Evolutionary conservation across 2,329 filamentous ascomycete species (phyloP).

Genomic region (Meredithiella fracta): DNA sequence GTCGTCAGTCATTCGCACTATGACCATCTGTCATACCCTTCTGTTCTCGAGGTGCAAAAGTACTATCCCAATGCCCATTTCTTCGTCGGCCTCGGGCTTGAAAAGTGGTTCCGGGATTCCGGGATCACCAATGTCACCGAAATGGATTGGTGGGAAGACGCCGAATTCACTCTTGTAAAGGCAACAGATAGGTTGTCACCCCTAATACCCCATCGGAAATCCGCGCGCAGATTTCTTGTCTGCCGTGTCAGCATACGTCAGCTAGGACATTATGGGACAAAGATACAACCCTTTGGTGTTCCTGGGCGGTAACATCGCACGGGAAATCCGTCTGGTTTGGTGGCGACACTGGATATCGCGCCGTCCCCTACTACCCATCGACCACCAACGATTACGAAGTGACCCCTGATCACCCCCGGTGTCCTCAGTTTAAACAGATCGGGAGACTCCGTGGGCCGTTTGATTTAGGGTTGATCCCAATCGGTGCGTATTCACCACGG

Average conservation of each 20-base stretch:
- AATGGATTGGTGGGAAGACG: conserved; percentile 88
- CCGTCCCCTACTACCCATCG: conserved; percentile 48
- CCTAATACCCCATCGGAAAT: conserved; percentile 34
- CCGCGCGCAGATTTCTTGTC: conserved; percentile 54
- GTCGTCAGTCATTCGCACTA: conserved; percentile 86
- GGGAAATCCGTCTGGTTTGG: conserved; percentile 72
- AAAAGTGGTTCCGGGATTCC: conserved; percentile 58
- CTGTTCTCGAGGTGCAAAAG: conserved; percentile 52
- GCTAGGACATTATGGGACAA: conserved; percentile 54
- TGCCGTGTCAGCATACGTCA: conserved; percentile 73
- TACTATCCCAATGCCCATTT: conserved; percentile 67
- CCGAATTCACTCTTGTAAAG: conserved; percentile 45
- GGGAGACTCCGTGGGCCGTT: conserved; percentile 69
- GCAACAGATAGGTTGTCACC: conserved; percentile 18
- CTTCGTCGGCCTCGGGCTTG: conserved; percentile 72
- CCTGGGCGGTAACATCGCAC: conserved; percentile 62
- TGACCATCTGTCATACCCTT: conserved; percentile 71
- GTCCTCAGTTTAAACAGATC: conserved; percentile 74
- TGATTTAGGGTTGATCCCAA: conserved; percentile 81
- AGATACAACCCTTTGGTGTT: conserved; percentile 68
- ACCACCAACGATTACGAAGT: conserved; percentile 54
- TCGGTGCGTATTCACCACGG: conserved; percentile 70
- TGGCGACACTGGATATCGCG: conserved; percentile 80
- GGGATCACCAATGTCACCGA: conserved; percentile 69
- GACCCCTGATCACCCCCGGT: conserved; percentile 50